Conservation (phyloP, 805 yeast genomes). For the Spathaspora gorwiae region DNA sequence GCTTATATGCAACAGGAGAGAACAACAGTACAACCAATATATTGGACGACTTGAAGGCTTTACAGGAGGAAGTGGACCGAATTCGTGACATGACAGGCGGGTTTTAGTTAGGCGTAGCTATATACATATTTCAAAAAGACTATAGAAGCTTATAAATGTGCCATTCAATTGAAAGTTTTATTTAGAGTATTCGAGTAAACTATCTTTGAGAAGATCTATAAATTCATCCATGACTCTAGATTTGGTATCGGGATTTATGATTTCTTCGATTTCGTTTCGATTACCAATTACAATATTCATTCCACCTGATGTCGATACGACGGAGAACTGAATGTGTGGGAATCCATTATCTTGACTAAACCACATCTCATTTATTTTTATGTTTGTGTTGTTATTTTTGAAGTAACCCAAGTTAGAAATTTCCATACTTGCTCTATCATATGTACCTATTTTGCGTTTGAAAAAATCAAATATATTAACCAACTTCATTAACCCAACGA, state of each 20-base stretch:
- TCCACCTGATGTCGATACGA: constrained; percentile 13
- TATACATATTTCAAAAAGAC: not conserved
- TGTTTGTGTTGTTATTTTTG: constrained; percentile 1
- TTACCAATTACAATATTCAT: constrained; percentile 14
- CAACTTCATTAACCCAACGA: constrained; percentile 10
- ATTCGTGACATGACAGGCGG: constrained; percentile 46
- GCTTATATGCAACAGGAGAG: constrained; percentile 1
- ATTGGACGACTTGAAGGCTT: constrained; percentile 58
- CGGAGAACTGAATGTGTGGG: constrained; percentile 10
- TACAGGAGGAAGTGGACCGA: constrained; percentile 67
- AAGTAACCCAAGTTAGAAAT: constrained; percentile 18
- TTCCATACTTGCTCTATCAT: constrained; percentile 11
- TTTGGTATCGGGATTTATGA: not conserved
- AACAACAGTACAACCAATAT: constrained; percentile 46
- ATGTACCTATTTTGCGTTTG: constrained; percentile 7
- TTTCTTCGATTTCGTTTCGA: constrained; percentile 8
- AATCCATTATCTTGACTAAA: constrained; percentile 17
- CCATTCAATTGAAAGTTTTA: not conserved
- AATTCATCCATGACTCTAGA: constrained; percentile 6
- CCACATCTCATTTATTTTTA: constrained; percentile 10
- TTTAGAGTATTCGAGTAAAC: not conserved
- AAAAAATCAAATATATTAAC: constrained; percentile 9
- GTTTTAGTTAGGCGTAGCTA: constrained; percentile 16
- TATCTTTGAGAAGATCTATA: constrained; percentile 1
- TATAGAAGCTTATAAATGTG: not conserved